These are phyloP conservation scores for Tilletia horrida DNA, from an alignment of 1,284 basidiomycete genomes.

Conservation along the genomic window DNA sequence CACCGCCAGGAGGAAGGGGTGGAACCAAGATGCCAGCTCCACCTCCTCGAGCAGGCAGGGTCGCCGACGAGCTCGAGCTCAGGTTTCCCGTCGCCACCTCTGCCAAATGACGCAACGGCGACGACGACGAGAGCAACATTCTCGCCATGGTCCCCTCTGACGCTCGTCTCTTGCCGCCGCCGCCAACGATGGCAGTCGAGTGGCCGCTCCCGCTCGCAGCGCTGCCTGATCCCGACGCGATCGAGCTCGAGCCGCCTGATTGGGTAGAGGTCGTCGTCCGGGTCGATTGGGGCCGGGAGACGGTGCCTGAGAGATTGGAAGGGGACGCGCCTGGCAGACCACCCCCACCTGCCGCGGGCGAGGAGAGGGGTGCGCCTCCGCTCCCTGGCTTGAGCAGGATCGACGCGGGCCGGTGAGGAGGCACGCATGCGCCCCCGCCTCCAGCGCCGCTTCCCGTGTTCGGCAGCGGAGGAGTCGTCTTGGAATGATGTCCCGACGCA, in stretches of 20 bases:
- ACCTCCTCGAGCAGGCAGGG: no score
- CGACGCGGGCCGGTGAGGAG: conserved; percentile 3
- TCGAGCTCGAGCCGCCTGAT: neutral
- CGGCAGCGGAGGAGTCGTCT: neutral
- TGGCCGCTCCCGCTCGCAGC: no score
- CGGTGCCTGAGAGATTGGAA: neutral
- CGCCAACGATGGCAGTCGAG: no score
- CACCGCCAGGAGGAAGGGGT: neutral
- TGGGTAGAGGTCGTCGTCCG: conserved; percentile 1
- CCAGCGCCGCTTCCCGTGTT: no score
- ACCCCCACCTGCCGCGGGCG: no score
- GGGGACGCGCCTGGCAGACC: neutral
- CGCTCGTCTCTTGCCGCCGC: neutral
- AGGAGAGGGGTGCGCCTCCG: neutral
- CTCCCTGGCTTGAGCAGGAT: neutral
- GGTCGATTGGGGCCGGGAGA: conserved; percentile 1
- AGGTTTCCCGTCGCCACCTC: no score
- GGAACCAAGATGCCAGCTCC: no score
- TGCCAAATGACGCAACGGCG: neutral
- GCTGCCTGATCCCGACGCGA: neutral
- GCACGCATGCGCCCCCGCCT: neutral
- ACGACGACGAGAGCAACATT: neutral
- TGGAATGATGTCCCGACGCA: no score
- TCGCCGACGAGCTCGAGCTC: no score
- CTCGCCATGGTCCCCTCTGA: neutral